A percentile compares a stretch with the other conserved stretches of the same genome.
These are phyloP conservation scores for Botrytis tulipae DNA, from an alignment of 2,329 filamentous ascomycete genomes.

Conservation along the genomic window DNA sequence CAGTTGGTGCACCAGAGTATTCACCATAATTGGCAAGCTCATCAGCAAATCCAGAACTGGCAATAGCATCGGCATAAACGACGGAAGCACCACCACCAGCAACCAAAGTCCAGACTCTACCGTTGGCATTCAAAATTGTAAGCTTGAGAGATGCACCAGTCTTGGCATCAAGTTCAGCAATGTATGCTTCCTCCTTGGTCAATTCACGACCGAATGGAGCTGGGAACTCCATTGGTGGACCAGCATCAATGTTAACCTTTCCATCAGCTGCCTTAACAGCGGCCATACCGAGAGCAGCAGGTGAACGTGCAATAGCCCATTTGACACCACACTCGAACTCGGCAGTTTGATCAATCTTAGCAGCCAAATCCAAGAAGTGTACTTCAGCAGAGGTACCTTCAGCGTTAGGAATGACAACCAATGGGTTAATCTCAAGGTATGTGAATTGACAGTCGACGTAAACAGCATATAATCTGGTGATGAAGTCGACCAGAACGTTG, in stretches of 20 bases:
- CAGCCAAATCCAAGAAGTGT: constrained; percentile 96
- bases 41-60: constrained; percentile 88
- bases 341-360: constrained; percentile 98
- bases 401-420: constrained; percentile 95
- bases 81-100: constrained; percentile 99
- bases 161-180: constrained; percentile 97
- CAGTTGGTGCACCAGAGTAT: constrained; percentile 97
- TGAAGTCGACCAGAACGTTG: constrained; percentile 99
- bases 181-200: constrained; percentile 98
- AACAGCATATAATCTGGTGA: constrained; percentile 95
- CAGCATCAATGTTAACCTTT: constrained; percentile 92
- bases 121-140: constrained; percentile 86
- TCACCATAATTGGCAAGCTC: constrained; percentile 99
- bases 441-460: constrained; percentile 99
- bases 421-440: constrained; percentile 99
- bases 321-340: constrained; percentile 99
- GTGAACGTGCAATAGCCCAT: constrained; percentile 94
- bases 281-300: constrained; percentile 81
- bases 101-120: constrained; percentile 96
- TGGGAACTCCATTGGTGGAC: constrained; percentile 97
- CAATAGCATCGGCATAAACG: constrained; percentile 98
- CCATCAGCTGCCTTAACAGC: constrained; percentile 59
- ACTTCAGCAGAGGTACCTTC: constrained; percentile 90
- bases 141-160: constrained; percentile 98
- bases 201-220: constrained; percentile 98